Percentiles rank a stretch among this genome's conserved stretches.
These are phyloP conservation scores for Zygoascus flipseniorum DNA, from an alignment of 805 yeast genomes.

Conservation along the genomic window DNA sequence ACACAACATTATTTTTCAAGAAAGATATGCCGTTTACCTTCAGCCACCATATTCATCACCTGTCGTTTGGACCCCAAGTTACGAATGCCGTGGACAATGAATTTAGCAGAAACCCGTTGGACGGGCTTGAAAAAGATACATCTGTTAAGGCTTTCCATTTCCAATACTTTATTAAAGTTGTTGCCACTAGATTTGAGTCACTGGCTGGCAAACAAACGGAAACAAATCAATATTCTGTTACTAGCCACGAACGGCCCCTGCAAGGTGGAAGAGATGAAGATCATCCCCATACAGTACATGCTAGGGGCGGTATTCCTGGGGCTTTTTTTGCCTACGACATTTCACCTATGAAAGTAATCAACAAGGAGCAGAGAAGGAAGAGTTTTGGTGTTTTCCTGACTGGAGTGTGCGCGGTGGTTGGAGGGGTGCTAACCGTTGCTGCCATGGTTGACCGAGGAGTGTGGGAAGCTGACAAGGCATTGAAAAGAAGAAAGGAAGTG, in stretches of 20 bases:
- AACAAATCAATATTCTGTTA: constrained; percentile 85
- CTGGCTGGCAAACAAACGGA: constrained; percentile 47
- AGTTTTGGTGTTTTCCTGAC: constrained; percentile 77
- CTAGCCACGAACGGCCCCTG: constrained; percentile 79
- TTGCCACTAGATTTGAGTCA: constrained; percentile 77
- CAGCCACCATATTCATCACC: constrained; percentile 68
- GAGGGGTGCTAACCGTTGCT: constrained; percentile 90
- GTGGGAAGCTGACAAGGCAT: constrained; percentile 77
- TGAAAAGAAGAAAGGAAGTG: constrained; percentile 55
- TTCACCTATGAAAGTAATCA: constrained; percentile 85
- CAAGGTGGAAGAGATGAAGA: constrained; percentile 84
- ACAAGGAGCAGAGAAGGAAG: constrained; percentile 59
- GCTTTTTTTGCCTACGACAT: constrained; percentile 82
- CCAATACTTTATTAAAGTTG: constrained; percentile 81
- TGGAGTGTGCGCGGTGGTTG: constrained; percentile 80
- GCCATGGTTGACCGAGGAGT: constrained; percentile 80
- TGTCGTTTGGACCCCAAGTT: constrained; percentile 70
- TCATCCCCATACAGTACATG: constrained; percentile 67
- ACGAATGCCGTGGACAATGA: constrained; percentile 15
- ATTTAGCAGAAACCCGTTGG: constrained; percentile 58
- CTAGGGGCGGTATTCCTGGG: constrained; percentile 87
- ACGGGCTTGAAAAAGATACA: constrained; percentile 36
- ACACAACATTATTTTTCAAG: constrained; percentile 60
- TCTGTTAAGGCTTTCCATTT: constrained; percentile 53
- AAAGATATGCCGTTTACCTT: constrained; percentile 55